Percentiles rank a stretch among this genome's conserved stretches.
phyloP scores from a whole-genome alignment of 805 yeast species.

The Metschnikowia borealis region DNA sequence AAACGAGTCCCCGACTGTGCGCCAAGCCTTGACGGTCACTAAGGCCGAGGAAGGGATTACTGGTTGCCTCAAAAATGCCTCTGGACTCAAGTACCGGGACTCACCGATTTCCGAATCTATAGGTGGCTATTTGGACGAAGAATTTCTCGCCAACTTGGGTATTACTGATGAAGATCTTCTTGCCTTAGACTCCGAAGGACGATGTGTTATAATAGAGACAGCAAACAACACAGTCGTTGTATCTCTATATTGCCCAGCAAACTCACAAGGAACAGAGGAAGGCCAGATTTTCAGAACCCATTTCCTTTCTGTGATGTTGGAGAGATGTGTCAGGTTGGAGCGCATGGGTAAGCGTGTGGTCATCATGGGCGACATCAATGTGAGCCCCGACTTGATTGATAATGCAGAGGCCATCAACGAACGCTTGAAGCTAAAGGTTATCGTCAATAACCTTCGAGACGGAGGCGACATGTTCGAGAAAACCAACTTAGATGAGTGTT shows the following conservation, averaged over 20 bases:
- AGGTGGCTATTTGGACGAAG: slow-evolving; percentile 64
- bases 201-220: slow-evolving; percentile 73
- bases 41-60: slow-evolving; percentile 92
- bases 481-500: slow-evolving; percentile 24
- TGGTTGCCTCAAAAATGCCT: slow-evolving; percentile 43
- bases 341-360: slow-evolving; percentile 62
- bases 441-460: slow-evolving; percentile 13
- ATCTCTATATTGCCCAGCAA: slow-evolving; percentile 86
- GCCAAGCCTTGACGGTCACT: slow-evolving; percentile 46
- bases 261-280: slow-evolving; percentile 65
- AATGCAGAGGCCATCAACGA: slow-evolving; percentile 65
- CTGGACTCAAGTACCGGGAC: slow-evolving; percentile 13
- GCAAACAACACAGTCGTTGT: slow-evolving; percentile 58
- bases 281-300: slow-evolving; percentile 56
- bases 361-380: slow-evolving; percentile 86
- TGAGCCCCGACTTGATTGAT: slow-evolving; percentile 75
- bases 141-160: slow-evolving; percentile 31
- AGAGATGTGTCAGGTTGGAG: slow-evolving; percentile 56
- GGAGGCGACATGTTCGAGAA: slow-evolving; percentile 24
- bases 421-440: slow-evolving; percentile 27
- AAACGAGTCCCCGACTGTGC: slow-evolving; percentile 36
- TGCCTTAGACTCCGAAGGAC: slow-evolving; percentile 74
- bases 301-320: slow-evolving; percentile 57
- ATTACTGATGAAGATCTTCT: slow-evolving; percentile 5
- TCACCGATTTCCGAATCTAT: slow-evolving; percentile 32